These are phyloP conservation scores for Lichtheimia ornata DNA, from an alignment of 371 early-diverging fungal species.

Conservation along the genomic window DNA sequence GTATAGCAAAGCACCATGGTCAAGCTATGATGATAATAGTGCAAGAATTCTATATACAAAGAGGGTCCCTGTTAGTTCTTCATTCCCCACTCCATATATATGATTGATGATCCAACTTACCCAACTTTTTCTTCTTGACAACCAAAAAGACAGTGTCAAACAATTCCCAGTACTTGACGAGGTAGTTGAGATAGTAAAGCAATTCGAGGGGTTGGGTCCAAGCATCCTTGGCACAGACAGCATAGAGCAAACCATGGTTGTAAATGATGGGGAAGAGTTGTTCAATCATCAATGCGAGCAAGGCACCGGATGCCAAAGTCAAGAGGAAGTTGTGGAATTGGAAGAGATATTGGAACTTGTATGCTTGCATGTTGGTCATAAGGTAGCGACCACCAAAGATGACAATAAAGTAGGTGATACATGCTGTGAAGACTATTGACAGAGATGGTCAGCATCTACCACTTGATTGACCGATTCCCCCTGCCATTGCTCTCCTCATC, in stretches of 20 bases:
- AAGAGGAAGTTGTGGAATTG: slow-evolving; percentile 77
- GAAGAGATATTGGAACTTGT: slow-evolving; percentile 64
- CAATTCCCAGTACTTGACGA: slow-evolving; percentile 85
- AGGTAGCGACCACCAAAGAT: slow-evolving; percentile 72
- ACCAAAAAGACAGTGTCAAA: slow-evolving; percentile 35
- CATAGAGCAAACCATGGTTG: slow-evolving; percentile 66
- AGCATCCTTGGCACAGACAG: slow-evolving; percentile 64
- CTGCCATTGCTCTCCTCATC: neutral
- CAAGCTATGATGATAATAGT: slow-evolving; percentile 90
- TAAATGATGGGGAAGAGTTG: slow-evolving; percentile 64
- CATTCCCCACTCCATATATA: too few relatives aligned
- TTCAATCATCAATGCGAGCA: slow-evolving; percentile 70
- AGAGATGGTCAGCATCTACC: slow-evolving; percentile 3
- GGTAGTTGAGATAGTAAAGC: slow-evolving; percentile 82
- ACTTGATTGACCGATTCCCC: neutral
- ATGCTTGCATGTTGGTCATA: slow-evolving; percentile 62
- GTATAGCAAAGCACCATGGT: slow-evolving; percentile 88
- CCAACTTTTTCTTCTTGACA: slow-evolving; percentile 36
- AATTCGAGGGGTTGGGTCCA: slow-evolving; percentile 77
- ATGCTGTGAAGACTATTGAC: slow-evolving; percentile 42
- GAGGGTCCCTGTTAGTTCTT: neutral
- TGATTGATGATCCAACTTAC: slow-evolving; percentile 17
- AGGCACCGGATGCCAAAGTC: slow-evolving; percentile 61
- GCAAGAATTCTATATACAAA: slow-evolving; percentile 69
- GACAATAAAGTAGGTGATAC: slow-evolving; percentile 65